These are phyloP conservation scores for Ogataea ganodermae DNA, from an alignment of 805 yeast species.

Conservation along the genomic window DNA sequence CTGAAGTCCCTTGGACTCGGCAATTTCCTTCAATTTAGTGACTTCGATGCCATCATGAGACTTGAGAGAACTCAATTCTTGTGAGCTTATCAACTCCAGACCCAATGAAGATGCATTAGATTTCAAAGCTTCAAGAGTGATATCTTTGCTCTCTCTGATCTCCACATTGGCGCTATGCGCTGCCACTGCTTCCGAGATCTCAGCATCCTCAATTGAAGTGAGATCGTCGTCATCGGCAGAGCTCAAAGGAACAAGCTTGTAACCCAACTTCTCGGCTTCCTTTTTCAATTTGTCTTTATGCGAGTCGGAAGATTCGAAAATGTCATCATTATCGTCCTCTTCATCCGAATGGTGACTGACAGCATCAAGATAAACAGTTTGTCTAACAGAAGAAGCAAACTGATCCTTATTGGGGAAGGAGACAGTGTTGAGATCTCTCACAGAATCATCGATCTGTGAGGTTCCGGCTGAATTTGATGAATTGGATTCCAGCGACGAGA, in stretches of 20 bases:
- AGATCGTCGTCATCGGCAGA: slow-evolving; percentile 22
- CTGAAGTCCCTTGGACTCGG: slow-evolving; percentile 21
- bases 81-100: neutral
- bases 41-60: slow-evolving; percentile 3
- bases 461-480: slow-evolving; percentile 1
- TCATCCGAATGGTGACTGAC: slow-evolving; percentile 19
- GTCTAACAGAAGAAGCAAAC: slow-evolving; percentile 6
- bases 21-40: slow-evolving; percentile 15
- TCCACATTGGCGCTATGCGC: slow-evolving; percentile 7
- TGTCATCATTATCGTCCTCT: slow-evolving; percentile 13
- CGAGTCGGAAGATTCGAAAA: slow-evolving; percentile 26
- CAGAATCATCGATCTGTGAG: neutral
- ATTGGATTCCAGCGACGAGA: neutral
- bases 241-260: slow-evolving; percentile 36
- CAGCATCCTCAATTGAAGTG: slow-evolving; percentile 29
- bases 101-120: neutral
- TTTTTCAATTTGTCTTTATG: slow-evolving; percentile 33
- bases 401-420: neutral
- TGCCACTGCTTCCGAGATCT: slow-evolving; percentile 5
- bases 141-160: slow-evolving; percentile 4
- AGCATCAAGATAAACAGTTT: slow-evolving; percentile 23
- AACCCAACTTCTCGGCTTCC: slow-evolving; percentile 38
- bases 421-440: neutral
- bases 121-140: neutral
- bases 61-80: neutral